These are phyloP conservation scores for Aeminium ludgeri DNA, from an alignment of 495 filamentous ascomycete genomes.

Conservation along the genomic window DNA sequence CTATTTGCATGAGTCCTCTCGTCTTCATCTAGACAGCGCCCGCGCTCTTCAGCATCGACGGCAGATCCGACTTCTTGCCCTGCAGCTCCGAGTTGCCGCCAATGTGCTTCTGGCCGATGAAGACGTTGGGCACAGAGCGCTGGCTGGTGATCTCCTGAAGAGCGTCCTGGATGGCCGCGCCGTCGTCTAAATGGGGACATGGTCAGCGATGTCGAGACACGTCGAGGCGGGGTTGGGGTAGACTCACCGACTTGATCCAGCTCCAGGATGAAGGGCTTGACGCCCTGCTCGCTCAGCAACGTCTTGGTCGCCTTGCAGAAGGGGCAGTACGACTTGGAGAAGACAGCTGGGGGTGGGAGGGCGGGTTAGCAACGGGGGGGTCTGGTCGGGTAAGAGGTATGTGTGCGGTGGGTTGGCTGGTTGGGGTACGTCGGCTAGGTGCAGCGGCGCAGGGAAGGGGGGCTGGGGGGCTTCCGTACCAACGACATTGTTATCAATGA, in stretches of 20 bases:
- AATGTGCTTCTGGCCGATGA: slow-evolving; percentile 77
- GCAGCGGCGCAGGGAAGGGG: too few relatives aligned
- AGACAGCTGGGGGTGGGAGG: slow-evolving; percentile 49
- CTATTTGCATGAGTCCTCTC: too few relatives aligned
- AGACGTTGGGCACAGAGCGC: slow-evolving; percentile 87
- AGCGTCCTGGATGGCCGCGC: slow-evolving; percentile 64
- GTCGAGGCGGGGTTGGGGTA: not conserved
- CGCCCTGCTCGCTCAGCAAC: slow-evolving; percentile 48
- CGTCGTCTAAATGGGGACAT: slow-evolving; percentile 49
- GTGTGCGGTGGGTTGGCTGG: too few relatives aligned
- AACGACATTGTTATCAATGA: slow-evolving; percentile 87
- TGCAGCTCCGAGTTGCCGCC: slow-evolving; percentile 94
- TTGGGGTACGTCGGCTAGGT: too few relatives aligned
- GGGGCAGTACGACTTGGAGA: slow-evolving; percentile 95
- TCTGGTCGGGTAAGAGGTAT: not conserved
- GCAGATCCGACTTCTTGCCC: slow-evolving; percentile 39
- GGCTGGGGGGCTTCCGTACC: too few relatives aligned
- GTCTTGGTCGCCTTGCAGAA: slow-evolving; percentile 72
- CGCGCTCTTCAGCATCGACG: slow-evolving; percentile 43
- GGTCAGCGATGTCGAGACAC: too few relatives aligned
- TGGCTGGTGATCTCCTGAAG: slow-evolving; percentile 66
- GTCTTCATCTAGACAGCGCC: slow-evolving; percentile 40
- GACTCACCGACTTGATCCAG: slow-evolving; percentile 65
- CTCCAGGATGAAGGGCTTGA: slow-evolving; percentile 62
- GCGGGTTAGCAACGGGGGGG: not conserved